Evolutionary conservation across 805 yeast genomes (phyloP).

Genomic region (Ogataea populi-albae): DNA sequence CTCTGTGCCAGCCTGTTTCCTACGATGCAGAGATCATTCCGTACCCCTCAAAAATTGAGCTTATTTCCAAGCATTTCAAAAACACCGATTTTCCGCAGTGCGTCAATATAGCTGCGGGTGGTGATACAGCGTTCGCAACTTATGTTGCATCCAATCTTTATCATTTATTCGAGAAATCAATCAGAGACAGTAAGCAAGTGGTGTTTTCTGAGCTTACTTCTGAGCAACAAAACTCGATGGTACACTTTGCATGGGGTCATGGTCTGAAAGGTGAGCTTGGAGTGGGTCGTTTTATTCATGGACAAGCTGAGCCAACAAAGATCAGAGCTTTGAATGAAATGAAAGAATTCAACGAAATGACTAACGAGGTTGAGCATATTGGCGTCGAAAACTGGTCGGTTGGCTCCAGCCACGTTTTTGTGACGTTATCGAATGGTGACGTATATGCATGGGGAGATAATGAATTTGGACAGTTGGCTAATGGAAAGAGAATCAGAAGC

Average conservation of each 20-base stretch:
- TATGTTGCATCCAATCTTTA: constrained; percentile 36
- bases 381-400: constrained; percentile 51
- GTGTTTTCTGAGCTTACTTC: constrained; percentile 19
- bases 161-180: constrained; percentile 32
- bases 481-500: constrained; percentile 65
- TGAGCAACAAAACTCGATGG: constrained; percentile 30
- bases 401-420: constrained; percentile 65
- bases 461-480: constrained; percentile 79
- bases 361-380: constrained; percentile 40
- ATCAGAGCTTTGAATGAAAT: constrained; percentile 47
- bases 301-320: constrained; percentile 63
- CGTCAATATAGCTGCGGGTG: constrained; percentile 62
- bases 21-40: constrained; percentile 67
- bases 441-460: constrained; percentile 84
- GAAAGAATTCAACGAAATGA: constrained; percentile 53
- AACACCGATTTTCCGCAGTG: constrained; percentile 46
- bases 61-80: constrained; percentile 38
- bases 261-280: constrained; percentile 89
- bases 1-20: constrained; percentile 67
- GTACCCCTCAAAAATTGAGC: constrained; percentile 57
- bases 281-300: constrained; percentile 69
- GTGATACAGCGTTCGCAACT: constrained; percentile 57
- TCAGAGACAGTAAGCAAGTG: constrained; percentile 16
- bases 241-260: constrained; percentile 68
- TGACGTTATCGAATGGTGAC: constrained; percentile 59